phyloP scores from a whole-genome alignment of 192 early-diverging fungal species.

The Gonapodya sp. region DNA sequence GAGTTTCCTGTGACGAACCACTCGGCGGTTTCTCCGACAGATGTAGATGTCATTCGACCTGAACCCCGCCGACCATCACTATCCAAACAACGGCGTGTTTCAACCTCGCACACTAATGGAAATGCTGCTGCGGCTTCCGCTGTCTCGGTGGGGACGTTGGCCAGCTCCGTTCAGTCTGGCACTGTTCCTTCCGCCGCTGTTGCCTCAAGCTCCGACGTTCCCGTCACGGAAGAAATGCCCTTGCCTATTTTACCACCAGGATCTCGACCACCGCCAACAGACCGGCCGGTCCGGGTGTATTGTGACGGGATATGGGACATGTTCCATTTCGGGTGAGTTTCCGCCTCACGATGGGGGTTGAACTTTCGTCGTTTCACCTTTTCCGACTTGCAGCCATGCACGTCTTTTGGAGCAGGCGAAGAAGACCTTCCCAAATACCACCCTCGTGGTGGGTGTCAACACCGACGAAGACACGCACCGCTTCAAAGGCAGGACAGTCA shows the following conservation, averaged over 20 bases:
- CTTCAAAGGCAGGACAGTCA: constrained; percentile 73
- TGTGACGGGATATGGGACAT: constrained; percentile 82
- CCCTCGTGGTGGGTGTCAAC: constrained; percentile 68
- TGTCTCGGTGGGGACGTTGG: too few relatives aligned
- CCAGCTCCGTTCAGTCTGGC: background rate
- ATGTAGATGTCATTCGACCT: background rate
- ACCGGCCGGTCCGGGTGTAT: constrained; percentile 67
- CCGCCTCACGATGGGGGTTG: too few relatives aligned
- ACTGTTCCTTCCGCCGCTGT: background rate
- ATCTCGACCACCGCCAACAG: constrained; percentile 37
- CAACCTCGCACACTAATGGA: background rate
- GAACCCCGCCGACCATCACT: background rate
- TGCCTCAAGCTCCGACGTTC: background rate
- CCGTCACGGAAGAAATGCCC: background rate
- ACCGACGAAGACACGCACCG: constrained; percentile 63
- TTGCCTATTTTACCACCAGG: background rate
- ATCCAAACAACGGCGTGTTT: background rate
- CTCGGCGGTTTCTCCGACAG: too few relatives aligned
- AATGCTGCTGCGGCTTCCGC: too few relatives aligned
- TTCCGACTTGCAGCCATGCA: constrained; percentile 33
- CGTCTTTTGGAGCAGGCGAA: constrained; percentile 76
- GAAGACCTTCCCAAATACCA: constrained; percentile 62
- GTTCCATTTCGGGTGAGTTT: constrained; percentile 57
- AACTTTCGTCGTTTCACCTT: background rate
- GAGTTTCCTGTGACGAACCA: too few relatives aligned